Base-by-base conservation (phyloP, 225 moss, liverwort and hornwort species). In the Rhytidiadelphus loreus region DNA sequence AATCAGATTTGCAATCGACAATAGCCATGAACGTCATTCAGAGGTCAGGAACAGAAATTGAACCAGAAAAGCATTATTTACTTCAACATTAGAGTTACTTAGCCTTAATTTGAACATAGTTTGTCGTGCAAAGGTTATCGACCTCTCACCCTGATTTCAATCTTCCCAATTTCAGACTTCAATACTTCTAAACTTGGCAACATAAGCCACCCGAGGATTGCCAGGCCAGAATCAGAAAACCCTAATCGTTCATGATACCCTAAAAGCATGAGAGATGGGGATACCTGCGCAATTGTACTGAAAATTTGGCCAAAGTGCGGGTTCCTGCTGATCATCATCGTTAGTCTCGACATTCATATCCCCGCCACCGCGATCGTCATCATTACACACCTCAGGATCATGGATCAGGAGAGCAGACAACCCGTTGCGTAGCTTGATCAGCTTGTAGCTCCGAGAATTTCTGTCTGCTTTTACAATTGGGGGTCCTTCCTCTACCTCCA, bases 351-450 rank as follows among this genome's bases (percentile, higher is more conserved):
- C 59, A 23, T 77, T 77, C 68, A 39, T 58, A 41, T 78, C 72
- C 44, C 24, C 62, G 63, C 63, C 72, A 72, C 70, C 33, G 18
- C 21, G 14, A 62, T 53, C 72, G 59, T 61, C 85, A 23, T 80
- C 80, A 56, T 80, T 11, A 80, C 63, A 62, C 43, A 85, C 89
- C 21, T 89, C 72, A 35, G 89, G 89, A 53, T 89, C 89, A 73
- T 89, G 89, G 63, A 89, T 89, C 53, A 89, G 72, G 62, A 89
- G 79, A 61, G 85, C 89, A 22, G 62, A 85, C 85, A 89, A 85
- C 3, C 85, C 89, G 53, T 89, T 85, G 28, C 72, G 80, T 35
- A 85, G 85, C 55, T 63, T 85, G 72, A 89, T 85, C 80, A 85
- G 80, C 72, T 89, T 89, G 57, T 89, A 89, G 85, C 85, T 85